Base-by-base conservation (phyloP, 305 asterid species). In the Fraxinus ornus region DNA sequence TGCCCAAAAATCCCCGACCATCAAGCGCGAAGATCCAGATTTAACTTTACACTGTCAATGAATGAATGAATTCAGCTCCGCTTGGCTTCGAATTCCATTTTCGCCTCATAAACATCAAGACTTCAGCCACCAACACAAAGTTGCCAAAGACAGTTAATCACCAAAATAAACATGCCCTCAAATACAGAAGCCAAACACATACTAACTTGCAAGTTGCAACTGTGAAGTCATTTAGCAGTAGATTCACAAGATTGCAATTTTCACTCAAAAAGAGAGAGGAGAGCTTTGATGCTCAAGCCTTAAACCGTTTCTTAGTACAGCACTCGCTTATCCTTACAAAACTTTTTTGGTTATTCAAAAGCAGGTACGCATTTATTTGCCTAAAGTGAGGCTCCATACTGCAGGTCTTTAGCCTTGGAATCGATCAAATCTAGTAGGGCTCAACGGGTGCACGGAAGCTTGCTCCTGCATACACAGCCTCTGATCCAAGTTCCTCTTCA, bases 401-500 rank as follows among this genome's bases (percentile, higher is more conserved):
- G 64, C 79, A 39, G 37, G 13, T 77, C 21, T 49, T 5, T 12
- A 49, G 64, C 60, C 24, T 2, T 1, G 28, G 70, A 7, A 55
- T 49, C 22, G 7, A n/a, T 49, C 80, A 15, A 44, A 41, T 79
- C 85, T 86, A 94, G 83, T 94, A 94, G 60, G 98, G 97, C 87
- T 92, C 95, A 17, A 94, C 97, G 0, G 98, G 97, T 75, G 89
- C 79, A 7, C 97, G 95, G 97, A 93, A 94, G 89, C 81, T 91
- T 80, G 91, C 92, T 86, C 98, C 98, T 0, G 97, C 98, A 73
- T 94, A 92, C 0, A 91, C 89, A 4, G 98, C 97, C 37, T 88
- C 93, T 28, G 97, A 86, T 13, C 95, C 97, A 7, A 94, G 95
- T 80, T 94, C 97, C 89, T 94, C 98, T 82, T 93, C 97, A 79